Percentiles rank a stretch among this genome's conserved stretches.
Conservation (phyloP, 345 rosid species). For the Citrus sinensis region DNA sequence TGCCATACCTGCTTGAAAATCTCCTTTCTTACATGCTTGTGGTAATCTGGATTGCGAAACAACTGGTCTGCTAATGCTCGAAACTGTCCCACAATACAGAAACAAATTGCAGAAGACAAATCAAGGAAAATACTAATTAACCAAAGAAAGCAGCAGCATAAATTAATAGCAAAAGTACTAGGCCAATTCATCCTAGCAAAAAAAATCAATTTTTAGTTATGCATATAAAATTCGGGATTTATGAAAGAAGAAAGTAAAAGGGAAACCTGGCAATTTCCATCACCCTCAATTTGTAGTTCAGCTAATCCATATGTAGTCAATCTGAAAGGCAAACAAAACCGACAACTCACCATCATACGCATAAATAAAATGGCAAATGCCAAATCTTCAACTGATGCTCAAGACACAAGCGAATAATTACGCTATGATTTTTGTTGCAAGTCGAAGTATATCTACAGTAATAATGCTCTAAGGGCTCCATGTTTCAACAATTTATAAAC, state of each 20-base stretch:
- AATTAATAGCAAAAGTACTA: background rate
- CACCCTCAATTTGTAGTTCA: conserved; percentile 89
- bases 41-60: conserved; percentile 75
- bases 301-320: conserved; percentile 77
- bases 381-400: background rate
- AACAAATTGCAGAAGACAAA: background rate
- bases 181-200: background rate
- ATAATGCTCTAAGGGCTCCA: background rate
- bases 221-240: background rate
- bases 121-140: background rate
- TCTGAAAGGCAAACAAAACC: conserved; percentile 37
- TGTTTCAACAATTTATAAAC: background rate
- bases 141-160: background rate
- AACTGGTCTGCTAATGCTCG: conserved; percentile 96
- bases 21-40: conserved; percentile 76
- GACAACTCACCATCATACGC: background rate
- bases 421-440: background rate
- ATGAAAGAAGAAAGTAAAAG: background rate
- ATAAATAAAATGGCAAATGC: conserved; percentile 3
- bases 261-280: conserved; percentile 93
- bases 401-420: background rate
- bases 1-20: conserved; percentile 75
- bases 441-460: background rate
- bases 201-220: background rate
- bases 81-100: conserved; percentile 45